Evolutionary conservation across 2,329 filamentous ascomycete genomes (phyloP).

Genomic region (Huntiella abstrusa): DNA sequence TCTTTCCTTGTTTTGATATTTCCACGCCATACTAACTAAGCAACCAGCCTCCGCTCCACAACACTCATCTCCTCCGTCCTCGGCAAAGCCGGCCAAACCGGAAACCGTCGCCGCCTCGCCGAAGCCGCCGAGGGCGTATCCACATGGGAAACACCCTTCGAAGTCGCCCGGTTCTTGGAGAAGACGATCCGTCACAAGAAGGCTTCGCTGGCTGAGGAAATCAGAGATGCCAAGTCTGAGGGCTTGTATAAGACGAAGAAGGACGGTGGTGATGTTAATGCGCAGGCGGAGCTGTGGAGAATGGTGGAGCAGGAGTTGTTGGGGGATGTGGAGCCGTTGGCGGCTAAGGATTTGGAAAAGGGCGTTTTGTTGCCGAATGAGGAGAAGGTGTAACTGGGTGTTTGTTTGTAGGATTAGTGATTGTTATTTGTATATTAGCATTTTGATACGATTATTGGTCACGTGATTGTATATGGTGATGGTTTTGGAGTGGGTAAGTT

Average conservation of each 20-base stretch:
- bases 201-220: constrained; percentile 4
- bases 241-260: constrained; percentile 7
- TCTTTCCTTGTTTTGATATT: not conserved
- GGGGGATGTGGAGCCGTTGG: constrained; percentile 6
- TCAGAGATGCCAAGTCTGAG: constrained; percentile 8
- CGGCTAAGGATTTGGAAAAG: constrained; percentile 7
- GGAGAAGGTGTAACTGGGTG: not conserved
- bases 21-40: constrained; percentile 12
- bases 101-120: constrained; percentile 46
- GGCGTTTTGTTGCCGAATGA: constrained; percentile 8
- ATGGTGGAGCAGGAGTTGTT: constrained; percentile 10
- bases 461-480: not conserved
- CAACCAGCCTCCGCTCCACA: constrained; percentile 53
- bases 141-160: constrained; percentile 37
- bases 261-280: constrained; percentile 10
- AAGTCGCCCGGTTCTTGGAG: constrained; percentile 23
- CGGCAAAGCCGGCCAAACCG: constrained; percentile 64
- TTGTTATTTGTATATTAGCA: not conserved
- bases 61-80: constrained; percentile 71
- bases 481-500: not conserved
- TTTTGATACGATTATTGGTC: not conserved
- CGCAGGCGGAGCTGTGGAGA: constrained; percentile 10
- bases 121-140: constrained; percentile 42
- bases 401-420: not conserved
- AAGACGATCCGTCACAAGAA: constrained; percentile 10